Conservation (phyloP, 1,139 yeast genomes). For the Blastobotrys ciferrii region DNA sequence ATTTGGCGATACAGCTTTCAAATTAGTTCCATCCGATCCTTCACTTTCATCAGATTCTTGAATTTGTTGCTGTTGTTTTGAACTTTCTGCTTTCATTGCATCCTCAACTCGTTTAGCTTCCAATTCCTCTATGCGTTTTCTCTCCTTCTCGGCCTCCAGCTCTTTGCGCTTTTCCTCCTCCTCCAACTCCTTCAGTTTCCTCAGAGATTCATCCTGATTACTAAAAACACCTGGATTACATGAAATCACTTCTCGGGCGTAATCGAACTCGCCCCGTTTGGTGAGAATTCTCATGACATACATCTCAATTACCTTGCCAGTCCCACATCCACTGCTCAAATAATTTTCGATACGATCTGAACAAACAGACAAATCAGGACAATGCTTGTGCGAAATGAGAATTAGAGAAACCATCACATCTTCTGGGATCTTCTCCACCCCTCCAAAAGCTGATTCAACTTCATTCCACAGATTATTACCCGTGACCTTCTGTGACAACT, state of each 20-base stretch:
- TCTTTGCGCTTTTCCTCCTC: slow-evolving; percentile 7
- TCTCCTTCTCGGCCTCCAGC: slow-evolving; percentile 11
- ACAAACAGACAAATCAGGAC: slow-evolving; percentile 17
- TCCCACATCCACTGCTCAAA: slow-evolving; percentile 19
- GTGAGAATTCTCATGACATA: slow-evolving; percentile 27
- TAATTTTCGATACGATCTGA: slow-evolving; percentile 22
- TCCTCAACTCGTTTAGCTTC: slow-evolving; percentile 19
- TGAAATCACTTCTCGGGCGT: slow-evolving; percentile 25
- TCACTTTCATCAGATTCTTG: slow-evolving; percentile 37
- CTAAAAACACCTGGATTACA: slow-evolving; percentile 31
- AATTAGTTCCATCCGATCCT: slow-evolving; percentile 25
- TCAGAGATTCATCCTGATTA: slow-evolving; percentile 9
- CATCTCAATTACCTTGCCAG: slow-evolving; percentile 21
- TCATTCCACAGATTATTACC: slow-evolving; percentile 21
- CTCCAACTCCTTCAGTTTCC: slow-evolving; percentile 6
- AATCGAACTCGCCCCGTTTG: slow-evolving; percentile 24
- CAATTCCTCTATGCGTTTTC: slow-evolving; percentile 22
- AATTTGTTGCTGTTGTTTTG: slow-evolving; percentile 30
- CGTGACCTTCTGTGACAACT: slow-evolving; percentile 18
- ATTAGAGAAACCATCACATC: slow-evolving; percentile 16
- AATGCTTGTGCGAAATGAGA: slow-evolving; percentile 20
- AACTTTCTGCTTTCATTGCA: slow-evolving; percentile 26
- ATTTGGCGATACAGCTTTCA: neutral
- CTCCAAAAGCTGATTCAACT: slow-evolving; percentile 19
- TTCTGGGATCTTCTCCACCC: slow-evolving; percentile 12